Evolutionary conservation across 2,329 filamentous ascomycete species (phyloP).

Genomic region (Pestalotiopsis sp.): DNA sequence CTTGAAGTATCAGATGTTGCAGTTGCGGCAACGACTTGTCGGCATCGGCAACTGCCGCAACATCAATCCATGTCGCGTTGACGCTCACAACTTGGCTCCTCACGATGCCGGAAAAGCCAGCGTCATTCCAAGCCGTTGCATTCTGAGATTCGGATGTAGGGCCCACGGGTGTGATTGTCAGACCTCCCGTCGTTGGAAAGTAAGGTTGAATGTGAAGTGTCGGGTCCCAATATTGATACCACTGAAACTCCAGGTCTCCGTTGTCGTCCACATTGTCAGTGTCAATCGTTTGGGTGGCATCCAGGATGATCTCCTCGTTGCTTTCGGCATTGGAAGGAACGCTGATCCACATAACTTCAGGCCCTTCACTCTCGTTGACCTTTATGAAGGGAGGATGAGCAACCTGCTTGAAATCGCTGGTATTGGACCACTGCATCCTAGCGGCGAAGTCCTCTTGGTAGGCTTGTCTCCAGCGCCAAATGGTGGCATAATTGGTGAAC

Average conservation of each 20-base stretch:
- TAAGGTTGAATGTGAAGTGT: not conserved
- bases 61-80: slow-evolving; percentile 1
- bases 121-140: not conserved
- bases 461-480: slow-evolving; percentile 35
- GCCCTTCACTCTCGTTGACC: not conserved
- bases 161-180: not conserved
- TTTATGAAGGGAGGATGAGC: slow-evolving; percentile 8
- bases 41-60: not conserved
- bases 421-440: slow-evolving; percentile 33
- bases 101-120: not conserved
- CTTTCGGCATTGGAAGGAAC: not conserved
- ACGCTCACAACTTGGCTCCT: not conserved
- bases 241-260: not conserved
- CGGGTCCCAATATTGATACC: slow-evolving; percentile 9
- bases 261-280: not conserved
- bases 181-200: not conserved
- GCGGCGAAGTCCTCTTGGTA: slow-evolving; percentile 37
- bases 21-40: not conserved
- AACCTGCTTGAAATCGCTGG: slow-evolving; percentile 20
- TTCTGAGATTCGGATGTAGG: not conserved
- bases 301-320: not conserved
- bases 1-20: not conserved
- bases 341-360: not conserved
- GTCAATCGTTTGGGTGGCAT: slow-evolving; percentile 1
- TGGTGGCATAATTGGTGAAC: slow-evolving; percentile 22